Evolutionary conservation across 768 basidiomycete species (phyloP).

Genomic region (Phaffia australis): DNA sequence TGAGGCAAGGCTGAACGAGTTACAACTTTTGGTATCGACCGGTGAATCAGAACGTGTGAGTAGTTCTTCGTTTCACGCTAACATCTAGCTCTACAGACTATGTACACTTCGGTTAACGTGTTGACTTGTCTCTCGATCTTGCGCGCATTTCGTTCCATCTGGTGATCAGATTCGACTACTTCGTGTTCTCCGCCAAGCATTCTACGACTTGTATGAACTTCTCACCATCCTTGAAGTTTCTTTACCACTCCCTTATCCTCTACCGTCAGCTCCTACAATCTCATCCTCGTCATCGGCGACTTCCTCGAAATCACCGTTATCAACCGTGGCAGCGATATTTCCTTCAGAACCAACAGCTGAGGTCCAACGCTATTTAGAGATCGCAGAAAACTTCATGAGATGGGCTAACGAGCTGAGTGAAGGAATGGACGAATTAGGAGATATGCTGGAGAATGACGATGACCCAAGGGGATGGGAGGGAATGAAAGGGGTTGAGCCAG

Average conservation of each 20-base stretch:
- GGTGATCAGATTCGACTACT: slow-evolving; percentile 53
- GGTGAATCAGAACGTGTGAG: slow-evolving; percentile 78
- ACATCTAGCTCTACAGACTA: neutral
- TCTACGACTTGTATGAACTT: slow-evolving; percentile 71
- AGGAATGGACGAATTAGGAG: slow-evolving; percentile 17
- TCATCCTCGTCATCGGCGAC: slow-evolving; percentile 17
- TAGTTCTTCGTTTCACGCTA: slow-evolving; percentile 26
- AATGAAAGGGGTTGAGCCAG: too few relatives aligned
- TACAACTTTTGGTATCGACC: slow-evolving; percentile 73
- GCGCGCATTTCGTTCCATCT: too few relatives aligned
- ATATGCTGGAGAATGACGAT: too few relatives aligned
- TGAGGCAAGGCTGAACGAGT: slow-evolving; percentile 63
- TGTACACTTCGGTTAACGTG: slow-evolving; percentile 6
- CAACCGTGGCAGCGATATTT: slow-evolving; percentile 36
- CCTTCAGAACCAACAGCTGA: slow-evolving; percentile 27
- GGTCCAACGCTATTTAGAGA: slow-evolving; percentile 28
- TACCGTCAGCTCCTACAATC: slow-evolving; percentile 29
- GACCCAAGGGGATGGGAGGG: too few relatives aligned
- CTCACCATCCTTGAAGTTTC: slow-evolving; percentile 68
- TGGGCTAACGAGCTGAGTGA: slow-evolving; percentile 24
- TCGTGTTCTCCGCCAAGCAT: slow-evolving; percentile 50
- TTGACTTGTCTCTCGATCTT: neutral
- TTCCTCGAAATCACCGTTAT: neutral
- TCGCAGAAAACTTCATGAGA: slow-evolving; percentile 28
- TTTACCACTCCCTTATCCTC: slow-evolving; percentile 45